Conservation (phyloP, 2,329 filamentous ascomycete species). For the Ceratocystis papillata region DNA sequence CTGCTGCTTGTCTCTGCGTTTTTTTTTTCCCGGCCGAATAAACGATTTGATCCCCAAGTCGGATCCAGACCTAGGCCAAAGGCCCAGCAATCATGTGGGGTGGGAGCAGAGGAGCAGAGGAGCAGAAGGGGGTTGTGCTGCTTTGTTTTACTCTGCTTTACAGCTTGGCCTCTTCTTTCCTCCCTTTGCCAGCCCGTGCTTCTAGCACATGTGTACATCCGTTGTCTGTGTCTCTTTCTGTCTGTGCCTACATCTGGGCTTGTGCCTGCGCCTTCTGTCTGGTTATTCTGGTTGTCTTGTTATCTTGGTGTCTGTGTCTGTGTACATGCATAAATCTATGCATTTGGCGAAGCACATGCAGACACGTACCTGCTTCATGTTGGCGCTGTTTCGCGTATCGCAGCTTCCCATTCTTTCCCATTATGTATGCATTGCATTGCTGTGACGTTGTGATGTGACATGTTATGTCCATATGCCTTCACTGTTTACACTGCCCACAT, state of each 20-base stretch:
- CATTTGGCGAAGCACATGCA: not conserved
- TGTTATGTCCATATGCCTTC: not conserved
- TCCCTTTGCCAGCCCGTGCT: not conserved
- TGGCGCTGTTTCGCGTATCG: not conserved
- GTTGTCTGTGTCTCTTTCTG: not conserved
- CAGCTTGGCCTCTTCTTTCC: not conserved
- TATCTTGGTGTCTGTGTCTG: not conserved
- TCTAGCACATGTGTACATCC: not conserved
- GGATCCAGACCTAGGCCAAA: not conserved
- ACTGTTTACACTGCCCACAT: not conserved
- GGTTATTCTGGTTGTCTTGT: not conserved
- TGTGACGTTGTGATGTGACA: constrained; percentile 5
- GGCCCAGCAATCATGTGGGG: constrained; percentile 1
- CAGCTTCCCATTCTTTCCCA: not conserved
- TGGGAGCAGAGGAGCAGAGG: not conserved
- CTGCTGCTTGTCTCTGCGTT: not conserved
- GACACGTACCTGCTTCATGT: constrained; percentile 12
- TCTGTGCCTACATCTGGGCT: not conserved
- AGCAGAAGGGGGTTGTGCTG: not conserved
- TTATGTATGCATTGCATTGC: not conserved
- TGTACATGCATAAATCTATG: constrained; percentile 1
- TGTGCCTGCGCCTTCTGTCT: not conserved
- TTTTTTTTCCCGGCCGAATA: constrained; percentile 1
- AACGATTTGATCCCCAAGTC: not conserved
- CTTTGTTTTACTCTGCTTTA: not conserved